phyloP scores from a whole-genome alignment of 2,329 filamentous ascomycete species.

The Penicillium griseofulvum region DNA sequence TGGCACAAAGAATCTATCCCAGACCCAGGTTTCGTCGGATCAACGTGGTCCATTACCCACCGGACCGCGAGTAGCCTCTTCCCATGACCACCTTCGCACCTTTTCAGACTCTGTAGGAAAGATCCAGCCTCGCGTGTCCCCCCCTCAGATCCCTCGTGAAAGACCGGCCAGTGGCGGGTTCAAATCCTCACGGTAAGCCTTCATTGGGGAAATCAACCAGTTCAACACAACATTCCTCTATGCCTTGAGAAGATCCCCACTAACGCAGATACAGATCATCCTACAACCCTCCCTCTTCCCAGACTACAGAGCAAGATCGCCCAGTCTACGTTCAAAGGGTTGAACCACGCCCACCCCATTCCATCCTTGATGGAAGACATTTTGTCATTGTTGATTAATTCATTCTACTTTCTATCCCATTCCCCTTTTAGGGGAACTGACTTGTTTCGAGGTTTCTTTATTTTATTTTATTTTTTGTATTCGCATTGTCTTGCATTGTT shows the following conservation, averaged over 20 bases:
- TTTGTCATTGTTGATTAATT: slow-evolving; percentile 32
- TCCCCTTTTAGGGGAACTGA: background rate
- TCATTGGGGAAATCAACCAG: slow-evolving; percentile 3
- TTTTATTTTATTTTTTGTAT: slow-evolving; percentile 1
- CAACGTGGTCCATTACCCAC: slow-evolving; percentile 10
- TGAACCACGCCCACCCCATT: slow-evolving; percentile 19
- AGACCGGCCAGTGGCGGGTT: slow-evolving; percentile 18
- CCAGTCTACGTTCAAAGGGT: slow-evolving; percentile 25
- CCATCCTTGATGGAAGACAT: slow-evolving; percentile 21
- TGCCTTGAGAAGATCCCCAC: background rate
- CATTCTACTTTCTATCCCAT: background rate
- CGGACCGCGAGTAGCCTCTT: slow-evolving; percentile 11
- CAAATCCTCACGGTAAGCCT: slow-evolving; percentile 21
- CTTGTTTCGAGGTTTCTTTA: slow-evolving; percentile 1
- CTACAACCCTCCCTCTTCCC: slow-evolving; percentile 15
- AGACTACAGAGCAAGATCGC: slow-evolving; percentile 21
- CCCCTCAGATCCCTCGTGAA: slow-evolving; percentile 13
- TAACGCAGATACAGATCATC: slow-evolving; percentile 11
- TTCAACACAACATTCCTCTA: background rate
- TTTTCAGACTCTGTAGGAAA: slow-evolving; percentile 9
- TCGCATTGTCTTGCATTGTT: slow-evolving; percentile 9
- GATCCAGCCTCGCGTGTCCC: slow-evolving; percentile 6
- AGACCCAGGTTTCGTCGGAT: slow-evolving; percentile 10
- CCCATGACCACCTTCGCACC: slow-evolving; percentile 17
- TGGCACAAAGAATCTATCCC: slow-evolving; percentile 16